Percentiles rank a stretch among this genome's conserved stretches.
phyloP scores from a whole-genome alignment of 345 rosid genomes.

The Excoecaria agallocha region DNA sequence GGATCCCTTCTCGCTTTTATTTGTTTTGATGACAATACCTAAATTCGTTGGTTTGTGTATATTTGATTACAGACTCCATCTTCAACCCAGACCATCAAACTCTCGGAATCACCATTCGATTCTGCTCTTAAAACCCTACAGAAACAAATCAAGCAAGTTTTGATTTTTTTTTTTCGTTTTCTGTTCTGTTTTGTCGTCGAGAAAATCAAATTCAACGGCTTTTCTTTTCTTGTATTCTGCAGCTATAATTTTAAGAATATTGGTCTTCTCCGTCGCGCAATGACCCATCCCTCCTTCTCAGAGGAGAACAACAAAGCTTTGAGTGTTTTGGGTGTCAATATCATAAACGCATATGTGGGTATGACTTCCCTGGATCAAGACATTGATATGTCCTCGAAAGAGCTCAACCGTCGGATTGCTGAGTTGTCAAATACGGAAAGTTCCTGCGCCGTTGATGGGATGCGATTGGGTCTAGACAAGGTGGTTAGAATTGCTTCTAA shows the following conservation, averaged over 20 bases:
- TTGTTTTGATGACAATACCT: background rate
- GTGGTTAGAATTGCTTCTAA: conserved; percentile 57
- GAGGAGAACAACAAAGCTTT: conserved; percentile 65
- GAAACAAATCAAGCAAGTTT: conserved; percentile 14
- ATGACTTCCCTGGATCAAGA: conserved; percentile 33
- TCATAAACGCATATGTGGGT: conserved; percentile 49
- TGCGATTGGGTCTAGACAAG: conserved; percentile 47
- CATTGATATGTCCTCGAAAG: conserved; percentile 53
- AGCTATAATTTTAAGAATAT: conserved; percentile 48
- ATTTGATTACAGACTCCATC: background rate
- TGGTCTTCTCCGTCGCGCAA: conserved; percentile 58
- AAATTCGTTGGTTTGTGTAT: too few species aligned
- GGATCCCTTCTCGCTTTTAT: background rate
- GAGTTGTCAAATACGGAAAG: conserved; percentile 47
- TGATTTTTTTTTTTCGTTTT: background rate
- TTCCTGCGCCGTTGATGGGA: conserved; percentile 60
- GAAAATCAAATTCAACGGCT: conserved; percentile 3
- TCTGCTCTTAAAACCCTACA: conserved; percentile 11
- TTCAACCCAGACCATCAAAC: background rate
- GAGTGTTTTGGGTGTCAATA: conserved; percentile 52
- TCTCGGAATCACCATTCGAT: conserved; percentile 4
- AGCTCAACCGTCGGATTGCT: conserved; percentile 32
- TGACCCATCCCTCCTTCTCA: conserved; percentile 71
- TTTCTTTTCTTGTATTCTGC: conserved; percentile 18
- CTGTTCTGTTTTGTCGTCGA: background rate